Evolutionary conservation across 169 alveolate species (phyloP), one percentile per base, ranked within the genome.

Genomic region (Plasmodium vivax): DNA sequence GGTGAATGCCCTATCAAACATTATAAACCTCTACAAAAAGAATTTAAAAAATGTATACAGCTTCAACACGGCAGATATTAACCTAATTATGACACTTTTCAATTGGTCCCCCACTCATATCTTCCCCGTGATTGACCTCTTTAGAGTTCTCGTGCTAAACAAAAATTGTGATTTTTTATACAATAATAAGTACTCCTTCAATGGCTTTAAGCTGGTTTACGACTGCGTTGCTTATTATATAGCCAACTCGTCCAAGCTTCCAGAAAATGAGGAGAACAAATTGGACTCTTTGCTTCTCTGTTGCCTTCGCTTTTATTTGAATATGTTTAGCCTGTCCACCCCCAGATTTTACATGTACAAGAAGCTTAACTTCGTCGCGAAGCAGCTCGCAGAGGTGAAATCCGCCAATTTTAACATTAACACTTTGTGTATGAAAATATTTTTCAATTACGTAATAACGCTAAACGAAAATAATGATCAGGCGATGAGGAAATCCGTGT

Each of bases 331-430:
- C 75, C 56, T 85, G 23, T 85, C 93, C 54, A 85, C 93, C 7
- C 93, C 93, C 6, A 85, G 93, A 85, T 85, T 75, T 75, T 85
- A 74, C 54, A 85, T 85, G 85, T 85, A 45, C 62, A 85, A 85
- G 75, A 85, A 85, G 45, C 75, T 38, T 43, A 75, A 85, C 43
- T 85, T 85, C 36, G 36, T 85, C 6, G 23, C 80, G 12, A 85
- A 85, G 51, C 93, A 85, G 62, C 34, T 85, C 23, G 23, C 73
- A 23, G 80, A 75, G 41, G 36, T 85, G n/a, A 74, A 85, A 54
- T 85, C 93, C 34, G 36, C 77, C 36, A 85, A 75, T 85, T 32
- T 51, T 45, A 85, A 85, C 80, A 85, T 85, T 38, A 85, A 74
- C 38, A 51, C 80, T 47, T 47, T 85, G 68, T 47, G 54, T 27